phyloP scores from a whole-genome alignment of 768 basidiomycete species.

The Grammothele lineata region DNA sequence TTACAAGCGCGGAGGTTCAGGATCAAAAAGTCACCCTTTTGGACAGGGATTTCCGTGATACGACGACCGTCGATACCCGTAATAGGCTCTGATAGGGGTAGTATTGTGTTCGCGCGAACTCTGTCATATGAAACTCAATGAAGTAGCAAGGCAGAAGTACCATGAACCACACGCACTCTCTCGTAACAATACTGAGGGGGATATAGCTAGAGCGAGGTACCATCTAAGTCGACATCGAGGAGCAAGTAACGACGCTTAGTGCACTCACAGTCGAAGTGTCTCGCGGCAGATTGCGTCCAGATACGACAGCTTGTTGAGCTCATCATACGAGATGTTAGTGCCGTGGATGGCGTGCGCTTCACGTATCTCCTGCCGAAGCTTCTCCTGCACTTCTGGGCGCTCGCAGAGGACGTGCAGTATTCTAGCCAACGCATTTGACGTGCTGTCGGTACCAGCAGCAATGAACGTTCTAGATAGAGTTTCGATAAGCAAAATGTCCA shows the following conservation, averaged over 20 bases:
- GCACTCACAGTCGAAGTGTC: conserved; percentile 46
- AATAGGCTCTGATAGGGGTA: conserved; percentile 50
- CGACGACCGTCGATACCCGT: conserved; percentile 33
- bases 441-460: conserved; percentile 23
- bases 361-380: conserved; percentile 21
- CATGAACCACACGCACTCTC: too few species aligned
- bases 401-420: conserved; percentile 21
- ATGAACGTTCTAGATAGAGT: conserved; percentile 12
- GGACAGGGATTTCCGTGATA: conserved; percentile 36
- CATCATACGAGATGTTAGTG: conserved; percentile 27
- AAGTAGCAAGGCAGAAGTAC: too few species aligned
- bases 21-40: conserved; percentile 41
- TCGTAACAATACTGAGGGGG: too few species aligned
- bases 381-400: conserved; percentile 31
- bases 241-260: conserved; percentile 39
- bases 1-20: conserved; percentile 45
- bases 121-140: neutral
- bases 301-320: conserved; percentile 39
- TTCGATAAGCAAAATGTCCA: neutral
- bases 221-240: too few species aligned
- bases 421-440: conserved; percentile 17
- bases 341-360: conserved; percentile 11
- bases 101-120: conserved; percentile 40
- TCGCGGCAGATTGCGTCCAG: conserved; percentile 62
- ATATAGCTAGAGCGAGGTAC: too few species aligned